A percentile compares a stretch with the other conserved stretches of the same genome.
Conservation (phyloP, 106 monocot genomes). For the Dendrobium officinale region DNA sequence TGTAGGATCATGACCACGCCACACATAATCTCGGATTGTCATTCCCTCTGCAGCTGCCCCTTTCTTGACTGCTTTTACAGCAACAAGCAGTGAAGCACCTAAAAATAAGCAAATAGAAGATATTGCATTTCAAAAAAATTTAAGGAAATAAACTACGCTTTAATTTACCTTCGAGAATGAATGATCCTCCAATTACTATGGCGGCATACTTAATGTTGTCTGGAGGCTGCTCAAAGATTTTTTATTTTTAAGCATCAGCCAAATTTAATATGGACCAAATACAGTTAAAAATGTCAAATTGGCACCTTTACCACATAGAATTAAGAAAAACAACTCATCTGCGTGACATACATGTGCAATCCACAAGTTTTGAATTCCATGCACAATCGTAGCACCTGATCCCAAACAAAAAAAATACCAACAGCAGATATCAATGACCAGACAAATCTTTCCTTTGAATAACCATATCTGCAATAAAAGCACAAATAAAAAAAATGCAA, state of each 20-base stretch:
- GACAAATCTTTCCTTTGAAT: slow-evolving; percentile 99
- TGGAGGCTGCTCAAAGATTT: slow-evolving; percentile 49
- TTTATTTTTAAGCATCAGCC: neutral
- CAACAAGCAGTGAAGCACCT: slow-evolving; percentile 95
- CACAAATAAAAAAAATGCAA: slow-evolving; percentile 1
- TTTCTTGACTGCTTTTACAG: slow-evolving; percentile 97
- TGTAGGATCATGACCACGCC: slow-evolving; percentile 99
- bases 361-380: slow-evolving; percentile 95
- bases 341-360: slow-evolving; percentile 46
- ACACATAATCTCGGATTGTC: slow-evolving; percentile 83
- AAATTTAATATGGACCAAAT: neutral
- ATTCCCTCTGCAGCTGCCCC: slow-evolving; percentile 96
- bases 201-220: slow-evolving; percentile 99
- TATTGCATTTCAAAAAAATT: neutral
- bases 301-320: neutral
- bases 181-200: slow-evolving; percentile 95
- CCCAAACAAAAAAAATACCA: slow-evolving; percentile 98
- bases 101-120: neutral
- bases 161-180: slow-evolving; percentile 85
- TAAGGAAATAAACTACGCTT: neutral
- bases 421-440: slow-evolving; percentile 99
- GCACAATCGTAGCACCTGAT: slow-evolving; percentile 97
- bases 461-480: slow-evolving; percentile 82
- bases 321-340: neutral
- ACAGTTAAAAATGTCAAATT: neutral